Percentiles rank a stretch among this genome's conserved stretches.
These are phyloP conservation scores for Geotrichum siamense DNA, from an alignment of 1,139 yeast genomes.

Conservation along the genomic window DNA sequence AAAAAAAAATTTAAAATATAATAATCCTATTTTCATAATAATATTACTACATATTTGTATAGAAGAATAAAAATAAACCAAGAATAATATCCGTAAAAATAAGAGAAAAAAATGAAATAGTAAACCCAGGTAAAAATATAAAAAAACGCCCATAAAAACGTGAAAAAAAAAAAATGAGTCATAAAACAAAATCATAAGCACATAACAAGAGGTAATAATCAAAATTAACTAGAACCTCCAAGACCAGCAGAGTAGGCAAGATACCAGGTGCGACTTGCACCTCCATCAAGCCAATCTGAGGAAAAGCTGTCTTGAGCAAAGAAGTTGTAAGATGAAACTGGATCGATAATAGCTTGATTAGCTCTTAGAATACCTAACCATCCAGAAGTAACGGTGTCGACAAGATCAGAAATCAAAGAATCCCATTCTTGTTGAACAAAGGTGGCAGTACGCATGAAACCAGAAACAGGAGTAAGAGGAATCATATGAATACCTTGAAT, in stretches of 20 bases:
- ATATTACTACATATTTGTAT: no score
- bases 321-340: constrained; percentile 53
- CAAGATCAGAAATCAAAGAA: constrained; percentile 41
- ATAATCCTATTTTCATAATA: no score
- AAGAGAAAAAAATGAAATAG: background rate
- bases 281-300: constrained; percentile 60
- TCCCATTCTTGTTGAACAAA: constrained; percentile 79
- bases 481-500: constrained; percentile 92
- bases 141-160: background rate
- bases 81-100: background rate
- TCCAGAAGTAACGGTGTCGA: constrained; percentile 54
- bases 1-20: no score
- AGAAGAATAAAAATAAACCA: no score
- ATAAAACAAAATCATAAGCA: background rate
- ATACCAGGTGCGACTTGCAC: constrained; percentile 87
- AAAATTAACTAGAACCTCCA: constrained; percentile 33
- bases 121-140: background rate
- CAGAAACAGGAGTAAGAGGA: constrained; percentile 75
- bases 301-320: constrained; percentile 48
- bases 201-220: background rate
- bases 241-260: constrained; percentile 63
- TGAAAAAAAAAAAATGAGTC: background rate
- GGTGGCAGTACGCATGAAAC: constrained; percentile 56
- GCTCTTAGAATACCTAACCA: constrained; percentile 80
- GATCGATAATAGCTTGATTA: constrained; percentile 66